These are phyloP conservation scores for Fusarium falciforme DNA, from an alignment of 2,329 filamentous ascomycete species.

Conservation along the genomic window DNA sequence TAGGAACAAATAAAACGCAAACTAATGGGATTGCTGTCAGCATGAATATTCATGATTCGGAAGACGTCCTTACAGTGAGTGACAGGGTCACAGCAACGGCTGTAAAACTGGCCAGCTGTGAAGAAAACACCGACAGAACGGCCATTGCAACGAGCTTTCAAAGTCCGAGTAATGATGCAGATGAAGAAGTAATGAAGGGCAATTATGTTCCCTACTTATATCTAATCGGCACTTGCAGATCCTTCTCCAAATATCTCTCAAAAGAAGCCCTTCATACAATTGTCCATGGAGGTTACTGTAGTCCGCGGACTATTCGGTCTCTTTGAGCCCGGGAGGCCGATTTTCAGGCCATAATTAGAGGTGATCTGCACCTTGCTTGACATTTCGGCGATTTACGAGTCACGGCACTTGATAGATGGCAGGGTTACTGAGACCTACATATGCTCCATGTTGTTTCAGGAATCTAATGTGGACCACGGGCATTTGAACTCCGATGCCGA, in stretches of 20 bases:
- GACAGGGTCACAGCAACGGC: neutral
- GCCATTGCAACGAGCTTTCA: neutral
- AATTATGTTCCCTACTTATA: neutral
- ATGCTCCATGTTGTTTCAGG: neutral
- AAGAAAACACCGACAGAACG: neutral
- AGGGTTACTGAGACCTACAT: neutral
- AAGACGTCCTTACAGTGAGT: neutral
- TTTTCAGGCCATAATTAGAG: neutral
- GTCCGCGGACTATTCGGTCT: neutral
- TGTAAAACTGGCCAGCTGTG: neutral
- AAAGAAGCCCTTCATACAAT: neutral
- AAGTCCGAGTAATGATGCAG: neutral
- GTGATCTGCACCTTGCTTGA: neutral
- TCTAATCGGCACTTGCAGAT: neutral
- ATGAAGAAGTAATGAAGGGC: neutral
- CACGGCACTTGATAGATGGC: neutral
- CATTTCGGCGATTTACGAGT: neutral
- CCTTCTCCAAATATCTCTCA: neutral
- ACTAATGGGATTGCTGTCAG: neutral
- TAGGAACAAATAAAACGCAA: neutral
- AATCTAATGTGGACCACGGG: neutral
- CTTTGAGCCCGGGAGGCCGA: neutral
- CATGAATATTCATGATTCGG: too few species aligned
- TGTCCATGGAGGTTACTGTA: neutral
- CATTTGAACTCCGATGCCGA: neutral